Conservation (phyloP, 1,284 basidiomycete species). For the Jaminaea rosea region DNA sequence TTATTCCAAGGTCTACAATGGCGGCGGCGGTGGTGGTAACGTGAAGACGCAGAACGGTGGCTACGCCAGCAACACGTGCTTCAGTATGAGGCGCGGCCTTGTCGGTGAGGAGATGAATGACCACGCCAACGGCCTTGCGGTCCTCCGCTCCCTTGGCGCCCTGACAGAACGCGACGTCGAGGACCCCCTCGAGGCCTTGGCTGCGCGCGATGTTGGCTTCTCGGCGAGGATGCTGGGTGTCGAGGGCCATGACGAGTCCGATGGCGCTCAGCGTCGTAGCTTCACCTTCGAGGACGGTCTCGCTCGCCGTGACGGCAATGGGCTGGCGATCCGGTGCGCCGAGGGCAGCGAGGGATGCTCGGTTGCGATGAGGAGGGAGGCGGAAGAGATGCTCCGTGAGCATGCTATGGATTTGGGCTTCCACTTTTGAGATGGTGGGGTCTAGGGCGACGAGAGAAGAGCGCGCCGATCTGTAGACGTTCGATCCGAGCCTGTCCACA, state of each 20-base stretch:
- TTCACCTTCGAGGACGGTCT: not conserved
- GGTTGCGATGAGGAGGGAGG: not conserved
- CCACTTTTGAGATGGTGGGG: not conserved
- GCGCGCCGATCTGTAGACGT: too few species aligned
- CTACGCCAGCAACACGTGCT: not conserved
- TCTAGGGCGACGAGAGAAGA: not conserved
- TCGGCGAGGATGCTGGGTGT: not conserved
- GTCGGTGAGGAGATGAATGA: not conserved
- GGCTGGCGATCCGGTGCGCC: not conserved
- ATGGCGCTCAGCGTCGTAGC: too few species aligned
- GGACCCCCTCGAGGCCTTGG: not conserved
- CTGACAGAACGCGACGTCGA: not conserved
- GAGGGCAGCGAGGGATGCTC: not conserved
- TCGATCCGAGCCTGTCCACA: too few species aligned
- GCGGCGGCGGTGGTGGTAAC: too few species aligned
- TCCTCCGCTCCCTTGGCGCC: not conserved
- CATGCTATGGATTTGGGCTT: not conserved
- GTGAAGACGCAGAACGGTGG: too few species aligned
- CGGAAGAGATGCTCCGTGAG: not conserved
- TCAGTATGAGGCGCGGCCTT: slow-evolving; percentile 4
- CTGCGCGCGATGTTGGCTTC: not conserved
- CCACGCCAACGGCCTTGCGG: slow-evolving; percentile 3
- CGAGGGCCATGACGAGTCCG: not conserved
- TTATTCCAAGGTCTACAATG: too few species aligned
- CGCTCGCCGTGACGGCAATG: not conserved